A percentile compares a stretch with the other conserved stretches of the same genome.
These are phyloP conservation scores for Alloteropsis semialata DNA, from an alignment of 176 grass and related monocot genomes.

Conservation along the genomic window DNA sequence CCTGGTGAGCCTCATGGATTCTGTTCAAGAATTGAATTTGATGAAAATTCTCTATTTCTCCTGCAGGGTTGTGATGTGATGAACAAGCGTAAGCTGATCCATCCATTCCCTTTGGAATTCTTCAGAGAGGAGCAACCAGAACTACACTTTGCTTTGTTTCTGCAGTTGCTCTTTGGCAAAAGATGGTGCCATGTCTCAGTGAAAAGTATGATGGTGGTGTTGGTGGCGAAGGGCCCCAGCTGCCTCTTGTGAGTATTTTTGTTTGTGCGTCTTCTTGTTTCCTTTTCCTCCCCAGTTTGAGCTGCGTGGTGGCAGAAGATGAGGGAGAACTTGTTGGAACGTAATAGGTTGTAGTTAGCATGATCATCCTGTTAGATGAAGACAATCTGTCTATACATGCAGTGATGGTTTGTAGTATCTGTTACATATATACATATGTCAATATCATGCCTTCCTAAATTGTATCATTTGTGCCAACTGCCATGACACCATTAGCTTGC, in stretches of 20 bases:
- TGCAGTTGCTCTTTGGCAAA: conserved; percentile 34
- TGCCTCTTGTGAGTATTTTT: conserved; percentile 51
- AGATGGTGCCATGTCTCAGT: conserved; percentile 21
- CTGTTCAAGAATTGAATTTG: not conserved
- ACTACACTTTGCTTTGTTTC: conserved; percentile 32
- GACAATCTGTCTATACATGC: conserved; percentile 75
- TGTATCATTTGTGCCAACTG: conserved; percentile 32
- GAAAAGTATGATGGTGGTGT: conserved; percentile 44
- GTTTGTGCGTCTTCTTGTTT: conserved; percentile 11
- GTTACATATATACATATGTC: conserved; percentile 34
- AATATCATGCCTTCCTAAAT: conserved; percentile 34
- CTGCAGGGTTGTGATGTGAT: conserved; percentile 69
- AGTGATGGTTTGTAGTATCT: conserved; percentile 87
- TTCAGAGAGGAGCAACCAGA: conserved; percentile 44
- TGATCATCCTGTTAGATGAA: conserved; percentile 92
- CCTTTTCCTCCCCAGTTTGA: not conserved
- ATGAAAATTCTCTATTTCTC: not conserved
- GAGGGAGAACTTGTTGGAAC: conserved; percentile 20
- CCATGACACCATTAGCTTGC: conserved; percentile 18
- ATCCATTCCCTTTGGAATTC: conserved; percentile 46
- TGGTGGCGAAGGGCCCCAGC: conserved; percentile 27
- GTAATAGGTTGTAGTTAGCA: conserved; percentile 43
- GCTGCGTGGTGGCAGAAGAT: conserved; percentile 22
- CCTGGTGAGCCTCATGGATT: not conserved
- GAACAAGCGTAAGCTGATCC: conserved; percentile 63